Percentiles rank a stretch among this genome's conserved stretches.
Conservation (phyloP, 495 filamentous ascomycete species). For the Opeltia flavorubescens region DNA sequence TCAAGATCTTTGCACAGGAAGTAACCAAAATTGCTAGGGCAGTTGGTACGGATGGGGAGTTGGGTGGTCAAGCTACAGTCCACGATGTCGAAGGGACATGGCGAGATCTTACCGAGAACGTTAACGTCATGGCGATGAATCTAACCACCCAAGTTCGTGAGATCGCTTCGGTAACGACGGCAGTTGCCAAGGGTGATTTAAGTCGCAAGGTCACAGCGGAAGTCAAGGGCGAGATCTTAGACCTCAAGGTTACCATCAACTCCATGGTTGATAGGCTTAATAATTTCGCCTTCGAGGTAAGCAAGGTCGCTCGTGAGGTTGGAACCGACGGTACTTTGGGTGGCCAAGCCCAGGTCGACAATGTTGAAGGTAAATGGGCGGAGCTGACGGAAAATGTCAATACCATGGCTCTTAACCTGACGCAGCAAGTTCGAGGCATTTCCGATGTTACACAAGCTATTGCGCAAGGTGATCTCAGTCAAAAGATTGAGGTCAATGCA, state of each 20-base stretch:
- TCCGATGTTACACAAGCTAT: slow-evolving; percentile 96
- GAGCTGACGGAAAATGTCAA: slow-evolving; percentile 85
- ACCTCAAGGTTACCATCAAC: slow-evolving; percentile 95
- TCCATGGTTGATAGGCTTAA: slow-evolving; percentile 97
- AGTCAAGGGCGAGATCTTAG: slow-evolving; percentile 88
- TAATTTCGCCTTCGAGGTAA: slow-evolving; percentile 96
- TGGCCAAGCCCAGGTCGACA: slow-evolving; percentile 90
- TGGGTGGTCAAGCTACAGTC: slow-evolving; percentile 92
- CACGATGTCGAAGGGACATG: slow-evolving; percentile 96
- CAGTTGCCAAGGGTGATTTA: slow-evolving; percentile 87
- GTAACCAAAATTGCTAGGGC: slow-evolving; percentile 96
- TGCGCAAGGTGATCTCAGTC: slow-evolving; percentile 84
- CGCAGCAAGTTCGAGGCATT: slow-evolving; percentile 87
- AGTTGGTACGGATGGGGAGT: slow-evolving; percentile 89
- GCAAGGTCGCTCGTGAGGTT: slow-evolving; percentile 95
- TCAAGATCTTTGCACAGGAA: slow-evolving; percentile 92
- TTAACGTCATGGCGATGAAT: slow-evolving; percentile 98
- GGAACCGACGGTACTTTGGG: slow-evolving; percentile 93
- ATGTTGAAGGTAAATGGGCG: slow-evolving; percentile 98
- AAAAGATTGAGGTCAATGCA: slow-evolving; percentile 90
- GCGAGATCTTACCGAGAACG: slow-evolving; percentile 93
- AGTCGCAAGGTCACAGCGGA: slow-evolving; percentile 94
- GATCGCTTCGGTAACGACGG: slow-evolving; percentile 95
- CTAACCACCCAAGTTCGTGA: slow-evolving; percentile 95
- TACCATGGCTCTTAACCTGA: slow-evolving; percentile 91